Evolutionary conservation across 257 asterid species (phyloP).

Genomic region (Nicotiana undulata): DNA sequence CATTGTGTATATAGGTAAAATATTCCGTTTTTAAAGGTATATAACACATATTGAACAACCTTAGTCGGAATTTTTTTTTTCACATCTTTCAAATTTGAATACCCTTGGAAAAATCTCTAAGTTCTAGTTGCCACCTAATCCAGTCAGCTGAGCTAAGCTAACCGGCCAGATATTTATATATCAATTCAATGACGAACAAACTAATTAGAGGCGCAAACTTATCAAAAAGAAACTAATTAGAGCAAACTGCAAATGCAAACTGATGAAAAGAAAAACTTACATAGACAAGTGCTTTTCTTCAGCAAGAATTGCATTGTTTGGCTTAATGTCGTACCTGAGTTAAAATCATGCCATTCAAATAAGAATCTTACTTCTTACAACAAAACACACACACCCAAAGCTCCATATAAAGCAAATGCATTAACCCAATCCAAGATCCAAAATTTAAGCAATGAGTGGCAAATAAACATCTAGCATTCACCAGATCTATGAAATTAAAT

Average conservation of each 20-base stretch:
- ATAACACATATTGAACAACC: no score
- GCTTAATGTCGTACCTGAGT: slow-evolving; percentile 54
- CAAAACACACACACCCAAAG: background rate
- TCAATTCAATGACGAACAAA: no score
- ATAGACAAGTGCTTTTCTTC: slow-evolving; percentile 90
- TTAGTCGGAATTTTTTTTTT: no score
- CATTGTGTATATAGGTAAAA: no score
- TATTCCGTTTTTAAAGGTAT: no score
- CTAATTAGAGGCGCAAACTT: background rate
- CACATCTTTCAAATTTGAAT: no score
- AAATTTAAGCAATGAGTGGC: background rate
- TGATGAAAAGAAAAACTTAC: slow-evolving; percentile 36
- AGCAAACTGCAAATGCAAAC: background rate
- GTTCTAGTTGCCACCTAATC: background rate
- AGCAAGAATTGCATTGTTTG: slow-evolving; percentile 90
- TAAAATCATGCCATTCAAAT: background rate
- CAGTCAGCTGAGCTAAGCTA: background rate
- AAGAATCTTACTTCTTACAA: background rate
- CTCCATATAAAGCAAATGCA: background rate
- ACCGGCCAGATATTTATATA: no score
- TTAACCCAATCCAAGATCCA: background rate
- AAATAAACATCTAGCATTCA: background rate
- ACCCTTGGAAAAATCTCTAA: no score
- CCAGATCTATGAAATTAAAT: background rate
- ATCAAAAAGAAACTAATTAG: background rate